Percentiles rank a stretch among this genome's conserved stretches.
These are phyloP conservation scores for Fusarium agapanthi DNA, from an alignment of 2,329 filamentous ascomycete genomes.

Conservation along the genomic window DNA sequence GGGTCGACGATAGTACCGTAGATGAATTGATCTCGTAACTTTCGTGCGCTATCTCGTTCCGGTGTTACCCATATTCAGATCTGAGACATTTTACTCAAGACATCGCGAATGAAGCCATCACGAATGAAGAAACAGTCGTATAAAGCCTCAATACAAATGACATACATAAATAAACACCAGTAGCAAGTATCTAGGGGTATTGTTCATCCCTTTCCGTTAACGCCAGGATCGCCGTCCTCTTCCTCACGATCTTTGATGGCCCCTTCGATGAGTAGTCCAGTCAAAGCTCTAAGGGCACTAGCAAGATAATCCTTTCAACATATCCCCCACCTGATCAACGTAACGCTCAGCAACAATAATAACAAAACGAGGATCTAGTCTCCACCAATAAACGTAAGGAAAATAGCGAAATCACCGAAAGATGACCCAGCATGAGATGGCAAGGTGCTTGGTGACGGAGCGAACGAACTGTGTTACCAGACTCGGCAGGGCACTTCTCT, in stretches of 20 bases:
- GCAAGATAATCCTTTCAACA: not conserved
- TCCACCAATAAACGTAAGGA: not conserved
- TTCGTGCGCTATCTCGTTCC: not conserved
- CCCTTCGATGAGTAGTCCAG: not conserved
- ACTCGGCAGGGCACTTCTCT: not conserved
- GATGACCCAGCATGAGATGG: not conserved
- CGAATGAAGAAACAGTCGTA: not conserved
- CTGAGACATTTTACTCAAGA: not conserved
- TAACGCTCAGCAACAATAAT: not conserved
- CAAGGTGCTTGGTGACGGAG: not conserved
- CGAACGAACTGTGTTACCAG: slow-evolving; percentile 6
- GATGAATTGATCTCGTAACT: not conserved
- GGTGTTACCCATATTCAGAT: accelerated
- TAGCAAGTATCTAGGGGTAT: not conserved
- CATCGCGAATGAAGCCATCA: not conserved
- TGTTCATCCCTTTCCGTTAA: not conserved
- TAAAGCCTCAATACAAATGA: not conserved
- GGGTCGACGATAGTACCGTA: not conserved
- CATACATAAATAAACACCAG: not conserved
- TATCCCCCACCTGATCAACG: not conserved
- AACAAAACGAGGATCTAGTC: not conserved
- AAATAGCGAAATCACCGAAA: not conserved
- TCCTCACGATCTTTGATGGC: not conserved
- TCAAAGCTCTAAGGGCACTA: not conserved
- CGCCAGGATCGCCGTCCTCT: not conserved